phyloP scores from a whole-genome alignment of 2,329 filamentous ascomycete species.

The Phialophora macrospora region DNA sequence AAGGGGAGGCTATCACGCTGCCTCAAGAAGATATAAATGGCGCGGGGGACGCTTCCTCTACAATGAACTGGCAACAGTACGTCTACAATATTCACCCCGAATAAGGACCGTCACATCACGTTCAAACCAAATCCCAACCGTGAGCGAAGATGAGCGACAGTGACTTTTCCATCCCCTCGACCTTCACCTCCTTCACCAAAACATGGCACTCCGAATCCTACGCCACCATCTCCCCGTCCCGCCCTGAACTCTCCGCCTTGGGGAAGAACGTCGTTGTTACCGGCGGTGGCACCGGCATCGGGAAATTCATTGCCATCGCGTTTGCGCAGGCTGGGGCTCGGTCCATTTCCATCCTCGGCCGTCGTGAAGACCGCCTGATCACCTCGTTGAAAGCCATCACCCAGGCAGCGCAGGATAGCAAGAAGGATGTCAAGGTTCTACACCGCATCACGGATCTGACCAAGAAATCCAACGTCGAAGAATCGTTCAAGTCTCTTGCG shows the following conservation, averaged over 20 bases:
- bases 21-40: neutral
- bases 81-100: neutral
- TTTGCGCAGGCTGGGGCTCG: conserved; percentile 9
- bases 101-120: neutral
- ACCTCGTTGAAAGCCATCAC: conserved; percentile 2
- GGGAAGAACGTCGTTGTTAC: conserved; percentile 14
- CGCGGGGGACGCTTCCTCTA: neutral
- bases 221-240: conserved; percentile 10
- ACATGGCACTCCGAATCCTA: conserved; percentile 11
- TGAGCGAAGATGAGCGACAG: neutral
- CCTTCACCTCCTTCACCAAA: conserved; percentile 12
- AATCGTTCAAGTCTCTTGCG: conserved; percentile 2
- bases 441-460: conserved; percentile 11
- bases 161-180: conserved; percentile 4
- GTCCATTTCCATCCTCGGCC: conserved; percentile 5
- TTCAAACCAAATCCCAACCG: neutral
- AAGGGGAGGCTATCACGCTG: neutral
- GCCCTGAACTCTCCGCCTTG: conserved; percentile 1
- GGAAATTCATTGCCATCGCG: conserved; percentile 5
- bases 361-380: conserved; percentile 11
- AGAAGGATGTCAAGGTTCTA: neutral
- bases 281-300: conserved; percentile 8
- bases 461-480: neutral
- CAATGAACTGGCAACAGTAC: neutral
- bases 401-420: neutral